These are phyloP conservation scores for Aureococcus anophagefferens DNA, from an alignment of 108 stramenopile species.

Conservation along the genomic window DNA sequence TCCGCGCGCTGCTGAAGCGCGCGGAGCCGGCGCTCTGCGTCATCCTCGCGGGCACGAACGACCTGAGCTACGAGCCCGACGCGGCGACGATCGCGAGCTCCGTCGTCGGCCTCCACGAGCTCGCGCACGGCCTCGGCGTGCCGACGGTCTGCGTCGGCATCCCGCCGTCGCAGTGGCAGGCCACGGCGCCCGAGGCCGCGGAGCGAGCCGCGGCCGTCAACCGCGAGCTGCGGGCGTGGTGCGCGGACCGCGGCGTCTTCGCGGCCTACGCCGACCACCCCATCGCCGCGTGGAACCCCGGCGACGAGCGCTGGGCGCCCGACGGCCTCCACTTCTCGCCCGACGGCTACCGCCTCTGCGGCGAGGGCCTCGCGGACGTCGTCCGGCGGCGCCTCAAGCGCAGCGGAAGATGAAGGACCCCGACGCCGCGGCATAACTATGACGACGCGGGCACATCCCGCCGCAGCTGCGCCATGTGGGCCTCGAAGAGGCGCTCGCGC, in stretches of 20 bases:
- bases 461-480: too few relatives aligned
- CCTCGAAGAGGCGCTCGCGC: too few relatives aligned
- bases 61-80: conserved; percentile 38
- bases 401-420: too few relatives aligned
- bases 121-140: conserved; percentile 16
- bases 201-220: conserved; percentile 36
- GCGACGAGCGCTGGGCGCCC: conserved; percentile 24
- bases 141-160: conserved; percentile 53
- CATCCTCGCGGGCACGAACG: conserved; percentile 58
- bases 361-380: conserved; percentile 39
- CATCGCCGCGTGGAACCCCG: conserved; percentile 27
- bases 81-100: conserved; percentile 28
- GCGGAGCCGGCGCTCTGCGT: conserved; percentile 43
- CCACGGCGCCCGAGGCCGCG: conserved; percentile 21
- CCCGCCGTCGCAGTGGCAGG: conserved; percentile 57
- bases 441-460: too few relatives aligned
- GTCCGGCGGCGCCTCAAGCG: conserved; percentile 18
- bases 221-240: conserved; percentile 27
- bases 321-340: conserved; percentile 61
- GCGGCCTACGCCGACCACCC: conserved; percentile 32
- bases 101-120: conserved; percentile 32
- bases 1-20: conserved; percentile 28
- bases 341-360: conserved; percentile 47
- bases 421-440: too few relatives aligned
- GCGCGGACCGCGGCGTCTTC: not conserved